Evolutionary conservation across 2,329 filamentous ascomycete genomes (phyloP).

Genomic region (Cryphonectria nitschkei): DNA sequence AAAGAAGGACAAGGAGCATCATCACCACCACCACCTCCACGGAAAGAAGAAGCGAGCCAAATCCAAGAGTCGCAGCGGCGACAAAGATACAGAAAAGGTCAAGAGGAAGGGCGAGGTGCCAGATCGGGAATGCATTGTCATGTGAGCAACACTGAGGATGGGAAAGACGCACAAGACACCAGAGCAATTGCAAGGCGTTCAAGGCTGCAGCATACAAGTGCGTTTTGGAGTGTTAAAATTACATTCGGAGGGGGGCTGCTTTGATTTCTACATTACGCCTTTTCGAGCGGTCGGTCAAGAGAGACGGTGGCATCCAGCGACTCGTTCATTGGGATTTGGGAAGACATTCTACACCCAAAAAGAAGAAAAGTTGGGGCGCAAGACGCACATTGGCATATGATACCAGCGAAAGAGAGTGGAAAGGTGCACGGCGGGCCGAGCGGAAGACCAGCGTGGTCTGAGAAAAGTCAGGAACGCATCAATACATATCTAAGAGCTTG

Average conservation of each 20-base stretch:
- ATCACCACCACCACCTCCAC: constrained; percentile 38
- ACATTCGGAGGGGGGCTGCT: constrained; percentile 14
- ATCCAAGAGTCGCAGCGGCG: constrained; percentile 38
- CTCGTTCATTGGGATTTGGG: not conserved
- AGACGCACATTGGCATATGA: constrained; percentile 24
- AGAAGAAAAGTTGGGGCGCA: not conserved
- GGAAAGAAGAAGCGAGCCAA: constrained; percentile 41
- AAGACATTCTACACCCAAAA: not conserved
- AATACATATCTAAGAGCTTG: constrained; percentile 9
- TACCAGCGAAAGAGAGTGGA: constrained; percentile 16
- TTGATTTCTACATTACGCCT: not conserved
- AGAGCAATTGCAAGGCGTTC: constrained; percentile 20
- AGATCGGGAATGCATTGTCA: constrained; percentile 54
- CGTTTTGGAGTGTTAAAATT: constrained; percentile 12
- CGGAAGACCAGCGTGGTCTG: not conserved
- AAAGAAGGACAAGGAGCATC: constrained; percentile 33
- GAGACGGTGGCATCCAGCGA: constrained; percentile 7
- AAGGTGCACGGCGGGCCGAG: not conserved
- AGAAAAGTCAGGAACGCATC: not conserved
- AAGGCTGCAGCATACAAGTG: constrained; percentile 9
- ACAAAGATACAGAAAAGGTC: constrained; percentile 41
- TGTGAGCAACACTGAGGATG: constrained; percentile 39
- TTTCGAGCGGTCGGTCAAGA: not conserved
- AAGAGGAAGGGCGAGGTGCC: constrained; percentile 41
- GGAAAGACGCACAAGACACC: not conserved